Conservation (phyloP, 768 basidiomycete genomes). For the Fomitopsis pulvina region DNA sequence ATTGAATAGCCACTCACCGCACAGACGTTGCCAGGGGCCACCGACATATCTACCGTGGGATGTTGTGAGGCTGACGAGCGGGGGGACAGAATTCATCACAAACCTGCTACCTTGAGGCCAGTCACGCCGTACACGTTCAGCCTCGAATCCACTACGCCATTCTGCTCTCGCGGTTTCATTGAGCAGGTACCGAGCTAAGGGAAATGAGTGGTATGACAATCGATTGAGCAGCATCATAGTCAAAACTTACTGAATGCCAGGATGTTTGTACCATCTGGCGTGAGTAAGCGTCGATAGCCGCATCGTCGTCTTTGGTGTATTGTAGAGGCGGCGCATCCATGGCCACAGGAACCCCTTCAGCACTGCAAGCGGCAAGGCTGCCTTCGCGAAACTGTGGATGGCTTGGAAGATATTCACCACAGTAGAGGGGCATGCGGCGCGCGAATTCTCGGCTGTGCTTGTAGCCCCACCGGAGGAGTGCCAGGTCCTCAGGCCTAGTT, state of each 20-base stretch:
- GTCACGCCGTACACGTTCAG: conserved; percentile 56
- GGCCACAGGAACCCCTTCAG: conserved; percentile 16
- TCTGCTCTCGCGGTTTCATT: conserved; percentile 52
- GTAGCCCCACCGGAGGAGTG: conserved; percentile 41
- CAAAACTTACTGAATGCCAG: conserved; percentile 26
- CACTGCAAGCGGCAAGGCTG: conserved; percentile 18
- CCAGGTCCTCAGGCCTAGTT: conserved; percentile 25
- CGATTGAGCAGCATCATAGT: not conserved
- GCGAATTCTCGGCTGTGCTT: conserved; percentile 47
- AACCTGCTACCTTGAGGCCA: conserved; percentile 36
- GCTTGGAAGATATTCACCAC: conserved; percentile 21
- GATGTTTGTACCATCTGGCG: conserved; percentile 5
- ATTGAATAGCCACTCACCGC: conserved; percentile 18
- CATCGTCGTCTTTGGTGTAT: conserved; percentile 29
- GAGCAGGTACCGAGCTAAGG: conserved; percentile 56
- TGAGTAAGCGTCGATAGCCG: conserved; percentile 24
- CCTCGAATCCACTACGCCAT: conserved; percentile 54
- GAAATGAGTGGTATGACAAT: not conserved
- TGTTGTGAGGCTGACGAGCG: not conserved
- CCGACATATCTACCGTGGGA: conserved; percentile 40
- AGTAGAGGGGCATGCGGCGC: conserved; percentile 42
- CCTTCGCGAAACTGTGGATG: conserved; percentile 26
- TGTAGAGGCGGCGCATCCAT: conserved; percentile 23
- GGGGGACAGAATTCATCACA: not conserved
- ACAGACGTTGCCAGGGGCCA: conserved; percentile 30